These are phyloP conservation scores for Eutrema japonicum DNA, from an alignment of 345 rosid genomes.

Conservation along the genomic window DNA sequence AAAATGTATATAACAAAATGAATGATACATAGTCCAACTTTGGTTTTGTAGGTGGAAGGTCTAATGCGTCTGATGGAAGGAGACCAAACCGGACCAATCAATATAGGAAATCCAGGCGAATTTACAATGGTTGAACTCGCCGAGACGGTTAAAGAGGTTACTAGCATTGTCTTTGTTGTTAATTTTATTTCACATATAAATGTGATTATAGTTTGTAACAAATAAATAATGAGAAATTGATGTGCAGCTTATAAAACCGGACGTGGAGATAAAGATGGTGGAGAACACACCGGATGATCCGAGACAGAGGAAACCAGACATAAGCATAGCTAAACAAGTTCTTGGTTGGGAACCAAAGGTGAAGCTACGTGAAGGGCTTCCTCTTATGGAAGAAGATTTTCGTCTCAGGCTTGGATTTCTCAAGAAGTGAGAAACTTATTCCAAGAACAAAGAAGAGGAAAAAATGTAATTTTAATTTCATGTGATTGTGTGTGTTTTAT, in stretches of 20 bases:
- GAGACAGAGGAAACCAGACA: slow-evolving; percentile 88
- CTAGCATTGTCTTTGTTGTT: slow-evolving; percentile 21
- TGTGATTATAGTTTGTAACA: neutral
- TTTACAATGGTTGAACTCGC: slow-evolving; percentile 92
- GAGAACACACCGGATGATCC: slow-evolving; percentile 99
- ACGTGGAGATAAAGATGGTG: slow-evolving; percentile 66
- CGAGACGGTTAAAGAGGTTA: slow-evolving; percentile 86
- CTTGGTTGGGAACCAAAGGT: slow-evolving; percentile 94
- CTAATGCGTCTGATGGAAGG: slow-evolving; percentile 95
- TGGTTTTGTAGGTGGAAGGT: slow-evolving; percentile 73
- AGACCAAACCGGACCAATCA: slow-evolving; percentile 88
- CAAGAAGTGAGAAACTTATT: slow-evolving; percentile 44
- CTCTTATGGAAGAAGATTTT: slow-evolving; percentile 95
- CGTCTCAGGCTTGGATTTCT: slow-evolving; percentile 70
- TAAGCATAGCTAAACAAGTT: slow-evolving; percentile 76
- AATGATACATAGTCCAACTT: neutral
- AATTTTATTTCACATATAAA: neutral
- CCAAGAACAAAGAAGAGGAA: neutral
- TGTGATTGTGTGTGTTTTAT: neutral
- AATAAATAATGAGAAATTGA: neutral
- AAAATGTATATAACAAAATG: neutral
- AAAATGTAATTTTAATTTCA: neutral
- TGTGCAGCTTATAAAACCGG: slow-evolving; percentile 76
- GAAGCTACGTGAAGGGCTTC: slow-evolving; percentile 85
- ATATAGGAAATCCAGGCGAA: slow-evolving; percentile 95